Evolutionary conservation across 139 green algal genomes (phyloP).

Genomic region (Deuterostichococcus epilithicus): DNA sequence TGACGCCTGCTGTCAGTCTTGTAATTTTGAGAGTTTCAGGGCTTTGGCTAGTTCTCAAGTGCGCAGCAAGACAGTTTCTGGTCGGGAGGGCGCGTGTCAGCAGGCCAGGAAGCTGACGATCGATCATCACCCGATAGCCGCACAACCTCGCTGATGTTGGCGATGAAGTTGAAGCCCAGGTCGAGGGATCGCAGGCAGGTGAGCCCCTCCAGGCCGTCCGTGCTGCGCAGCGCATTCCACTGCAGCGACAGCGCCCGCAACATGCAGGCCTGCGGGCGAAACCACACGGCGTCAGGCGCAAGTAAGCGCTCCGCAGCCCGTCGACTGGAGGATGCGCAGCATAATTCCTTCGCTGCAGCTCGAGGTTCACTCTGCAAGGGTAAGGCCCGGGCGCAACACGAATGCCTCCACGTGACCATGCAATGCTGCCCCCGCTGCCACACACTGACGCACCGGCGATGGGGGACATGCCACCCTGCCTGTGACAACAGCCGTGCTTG

Average conservation of each 20-base stretch:
- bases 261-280: background rate
- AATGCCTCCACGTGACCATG: background rate
- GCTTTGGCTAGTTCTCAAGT: background rate
- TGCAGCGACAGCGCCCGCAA: background rate
- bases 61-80: background rate
- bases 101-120: background rate
- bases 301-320: background rate
- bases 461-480: background rate
- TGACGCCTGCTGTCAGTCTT: background rate
- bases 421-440: background rate
- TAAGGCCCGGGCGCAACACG: background rate
- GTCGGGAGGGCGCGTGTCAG: background rate
- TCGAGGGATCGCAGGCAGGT: constrained; percentile 8
- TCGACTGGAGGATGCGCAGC: background rate
- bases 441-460: background rate
- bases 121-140: constrained; percentile 3
- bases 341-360: background rate
- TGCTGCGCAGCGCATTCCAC: constrained; percentile 3
- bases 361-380: background rate
- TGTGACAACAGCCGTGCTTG: too few relatives aligned
- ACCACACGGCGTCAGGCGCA: background rate
- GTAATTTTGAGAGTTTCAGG: background rate
- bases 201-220: constrained; percentile 7
- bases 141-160: constrained; percentile 9
- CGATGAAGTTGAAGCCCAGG: constrained; percentile 20